phyloP scores from a whole-genome alignment of 1,139 yeast genomes.

The Debaryomyces psychrophilus region DNA sequence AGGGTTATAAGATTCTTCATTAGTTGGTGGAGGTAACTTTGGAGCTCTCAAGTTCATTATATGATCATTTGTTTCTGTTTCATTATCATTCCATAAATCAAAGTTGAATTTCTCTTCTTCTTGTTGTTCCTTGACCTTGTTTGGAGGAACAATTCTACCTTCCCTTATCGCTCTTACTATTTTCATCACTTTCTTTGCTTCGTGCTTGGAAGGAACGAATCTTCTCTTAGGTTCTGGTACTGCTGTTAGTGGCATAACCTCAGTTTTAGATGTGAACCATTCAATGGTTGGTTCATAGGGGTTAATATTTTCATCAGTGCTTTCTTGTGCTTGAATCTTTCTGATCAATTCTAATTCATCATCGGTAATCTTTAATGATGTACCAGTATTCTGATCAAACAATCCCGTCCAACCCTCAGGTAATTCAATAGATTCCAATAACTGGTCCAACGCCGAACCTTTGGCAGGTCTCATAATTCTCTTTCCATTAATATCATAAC shows the following conservation, averaged over 20 bases:
- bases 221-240: conserved; percentile 97
- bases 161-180: conserved; percentile 95
- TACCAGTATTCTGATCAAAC: conserved; percentile 86
- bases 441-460: conserved; percentile 89
- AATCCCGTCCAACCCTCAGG: conserved; percentile 99
- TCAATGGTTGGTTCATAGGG: conserved; percentile 95
- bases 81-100: conserved; percentile 85
- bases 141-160: conserved; percentile 85
- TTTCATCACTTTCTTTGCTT: conserved; percentile 95
- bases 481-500: conserved; percentile 95
- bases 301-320: conserved; percentile 75
- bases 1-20: conserved; percentile 96
- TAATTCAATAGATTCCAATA: conserved; percentile 85
- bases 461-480: conserved; percentile 98
- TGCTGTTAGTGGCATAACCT: conserved; percentile 91
- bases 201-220: conserved; percentile 94
- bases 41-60: conserved; percentile 95
- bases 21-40: conserved; percentile 91
- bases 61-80: conserved; percentile 61
- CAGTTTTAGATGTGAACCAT: conserved; percentile 88
- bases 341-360: conserved; percentile 90
- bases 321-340: conserved; percentile 83
- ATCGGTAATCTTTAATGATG: conserved; percentile 78
- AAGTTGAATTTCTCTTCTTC: conserved; percentile 56
- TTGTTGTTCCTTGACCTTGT: conserved; percentile 54